Evolutionary conservation across 2,329 filamentous ascomycete species (phyloP), one percentile per base, ranked within the genome.

Genomic region (Clonostachys byssicola): DNA sequence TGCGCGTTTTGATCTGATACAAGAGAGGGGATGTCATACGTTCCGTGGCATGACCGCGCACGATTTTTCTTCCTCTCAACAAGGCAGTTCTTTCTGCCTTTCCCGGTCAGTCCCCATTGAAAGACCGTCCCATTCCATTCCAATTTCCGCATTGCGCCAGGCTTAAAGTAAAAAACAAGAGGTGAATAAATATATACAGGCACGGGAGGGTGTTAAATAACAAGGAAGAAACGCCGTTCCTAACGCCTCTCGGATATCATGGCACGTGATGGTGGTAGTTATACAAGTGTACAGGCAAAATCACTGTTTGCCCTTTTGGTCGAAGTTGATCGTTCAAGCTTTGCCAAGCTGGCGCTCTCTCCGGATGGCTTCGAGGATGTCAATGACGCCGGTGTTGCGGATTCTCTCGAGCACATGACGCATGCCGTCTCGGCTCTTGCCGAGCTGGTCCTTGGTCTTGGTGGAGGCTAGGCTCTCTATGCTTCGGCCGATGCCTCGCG

Each of bases 381-480:
- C 75, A 47, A 81, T 76, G 48, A 81, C 73, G 33, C 78, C 77
- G 39, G 74, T 79, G 62, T 79, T 78, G 43, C 80, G 74, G 45
- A 83, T 68, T 43, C 88, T 75, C 65, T 91, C 86, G 18, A 94
- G 74, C 9, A 94, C 88, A 36, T 92, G 81, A 48, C 81, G 83
- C 89, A 94, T 92, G 43, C 89, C 89, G 62, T 92, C 86, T 44
- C 86, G 83, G 55, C 87, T 89, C 70, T 92, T 92, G 45, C 85
- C 83, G 57, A 92, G 77, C 61, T 89, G 87, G 57, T 87, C 85
- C 54, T 86, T 80, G 6, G 89, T 90, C 61, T 89, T 86, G 59
- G 83, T 86, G 38, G 88, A 83, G 12, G 87, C 88, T 51, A 92
- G 84, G 46, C 80, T 79, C 70, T 94, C 89, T 58, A 94, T 92